phyloP scores from a whole-genome alignment of 1,284 basidiomycete genomes.

The Taiwanofungus camphoratus region DNA sequence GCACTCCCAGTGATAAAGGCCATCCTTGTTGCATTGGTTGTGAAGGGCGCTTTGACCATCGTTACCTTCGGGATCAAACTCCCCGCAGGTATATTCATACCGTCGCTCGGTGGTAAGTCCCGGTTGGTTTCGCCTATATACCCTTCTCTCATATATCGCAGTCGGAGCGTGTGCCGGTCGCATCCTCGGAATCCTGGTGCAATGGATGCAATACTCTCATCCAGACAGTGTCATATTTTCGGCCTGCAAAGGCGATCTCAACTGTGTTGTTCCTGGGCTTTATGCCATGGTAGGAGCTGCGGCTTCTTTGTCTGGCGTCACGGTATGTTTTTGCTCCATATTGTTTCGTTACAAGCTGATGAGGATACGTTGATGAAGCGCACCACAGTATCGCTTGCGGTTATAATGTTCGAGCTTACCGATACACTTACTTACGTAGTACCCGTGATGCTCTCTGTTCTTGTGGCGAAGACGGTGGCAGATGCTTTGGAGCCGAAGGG shows the following conservation, averaged over 20 bases:
- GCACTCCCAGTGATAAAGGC: conserved; percentile 64
- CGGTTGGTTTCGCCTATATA: not conserved
- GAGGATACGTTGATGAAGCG: conserved; percentile 36
- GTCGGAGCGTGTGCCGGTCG: conserved; percentile 96
- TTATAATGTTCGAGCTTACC: conserved; percentile 97
- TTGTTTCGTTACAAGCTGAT: not conserved
- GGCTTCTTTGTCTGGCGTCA: conserved; percentile 83
- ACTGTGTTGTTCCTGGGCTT: conserved; percentile 79
- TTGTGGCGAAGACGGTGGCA: conserved; percentile 91
- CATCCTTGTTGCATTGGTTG: conserved; percentile 70
- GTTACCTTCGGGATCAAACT: conserved; percentile 94
- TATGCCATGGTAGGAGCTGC: conserved; percentile 94
- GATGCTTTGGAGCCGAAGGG: conserved; percentile 92
- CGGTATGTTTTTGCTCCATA: conserved; percentile 37
- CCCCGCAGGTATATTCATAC: conserved; percentile 96
- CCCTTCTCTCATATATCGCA: not conserved
- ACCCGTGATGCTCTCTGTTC: conserved; percentile 86
- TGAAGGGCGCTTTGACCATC: conserved; percentile 81
- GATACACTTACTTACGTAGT: conserved; percentile 93
- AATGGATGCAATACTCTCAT: conserved; percentile 68
- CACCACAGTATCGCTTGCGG: conserved; percentile 88
- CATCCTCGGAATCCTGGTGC: conserved; percentile 80
- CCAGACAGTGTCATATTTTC: conserved; percentile 63
- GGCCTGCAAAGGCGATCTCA: conserved; percentile 55
- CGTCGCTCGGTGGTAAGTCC: conserved; percentile 65